Conservation (phyloP, 2,329 filamentous ascomycete species). For the Pseudomassariella vexata region DNA sequence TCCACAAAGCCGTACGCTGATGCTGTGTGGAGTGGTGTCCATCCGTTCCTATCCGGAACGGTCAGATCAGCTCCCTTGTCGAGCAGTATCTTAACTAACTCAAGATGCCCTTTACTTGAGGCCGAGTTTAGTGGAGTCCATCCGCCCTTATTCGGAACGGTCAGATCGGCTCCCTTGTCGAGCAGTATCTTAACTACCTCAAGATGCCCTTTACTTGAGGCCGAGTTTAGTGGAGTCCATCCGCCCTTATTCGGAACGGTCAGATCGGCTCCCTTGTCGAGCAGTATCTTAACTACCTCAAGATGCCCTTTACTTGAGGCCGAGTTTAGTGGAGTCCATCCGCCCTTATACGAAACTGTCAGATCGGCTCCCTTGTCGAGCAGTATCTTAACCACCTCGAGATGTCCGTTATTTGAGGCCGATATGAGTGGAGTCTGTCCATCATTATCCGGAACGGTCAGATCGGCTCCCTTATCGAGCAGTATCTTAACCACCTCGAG, state of each 20-base stretch:
- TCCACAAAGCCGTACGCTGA: no score
- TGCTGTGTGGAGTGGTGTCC: background rate
- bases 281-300: background rate
- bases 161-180: background rate
- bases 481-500: background rate
- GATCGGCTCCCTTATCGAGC: conserved; percentile 1
- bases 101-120: background rate
- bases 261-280: background rate
- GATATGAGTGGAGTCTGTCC: background rate
- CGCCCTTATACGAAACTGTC: background rate
- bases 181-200: conserved; percentile 1
- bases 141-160: background rate
- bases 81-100: background rate
- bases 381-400: background rate
- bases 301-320: background rate
- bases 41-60: background rate
- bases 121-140: background rate
- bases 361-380: background rate
- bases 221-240: background rate
- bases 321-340: background rate
- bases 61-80: background rate
- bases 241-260: background rate
- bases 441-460: background rate
- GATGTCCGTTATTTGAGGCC: background rate
- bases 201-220: background rate